Base-by-base conservation (phyloP, 2,329 filamentous ascomycete species). In the Hymenoscyphus salicellus region DNA sequence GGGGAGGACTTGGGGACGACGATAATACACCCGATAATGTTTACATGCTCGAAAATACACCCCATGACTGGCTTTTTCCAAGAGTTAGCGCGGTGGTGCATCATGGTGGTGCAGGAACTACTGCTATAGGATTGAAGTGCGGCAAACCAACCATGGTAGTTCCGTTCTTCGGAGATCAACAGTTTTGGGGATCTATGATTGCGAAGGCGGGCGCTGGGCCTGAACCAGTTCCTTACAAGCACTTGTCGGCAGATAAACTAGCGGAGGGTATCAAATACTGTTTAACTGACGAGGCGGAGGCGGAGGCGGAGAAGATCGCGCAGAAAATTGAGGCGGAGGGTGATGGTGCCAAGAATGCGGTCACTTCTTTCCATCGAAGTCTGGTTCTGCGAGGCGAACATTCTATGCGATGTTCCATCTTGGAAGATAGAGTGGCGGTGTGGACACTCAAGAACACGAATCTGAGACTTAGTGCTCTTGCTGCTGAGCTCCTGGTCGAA, bases 101-200 rank as follows among this genome's bases (percentile, higher is more conserved):
- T 66, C 90, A 92, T 68, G 90, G 90, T n/a, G 90, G 90, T 14
- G 90, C 90, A 0, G 90, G 90, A 1, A 93, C 90, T 0, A 91
- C 89, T 0, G 90, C 90, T 1, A 89, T 89, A 57, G 89, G 89
- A 0, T 79, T 93, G 36, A 90, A 89, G 74, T 89, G 84, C 67
- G 90, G 84, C 3, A 85, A 84, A 70, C 90, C 90, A 0, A 91
- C 88, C 5, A 89, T 92, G 84, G 84, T 92, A 30, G 87, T 93
- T 1, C 90, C 90, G 0, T 93, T 93, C 77, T 93, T 93, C 69
- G 90, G 90, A 2, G 90, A 93, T 72, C 90, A 93, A 61, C 84
- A 88, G 58, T 93, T 93, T 73, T 93, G 90, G 90, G 90, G 89
- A 1, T 80, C 81, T 20, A 90, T 90, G 85, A 82, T 92, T 0